Percentiles rank a stretch among this genome's conserved stretches.
These are phyloP conservation scores for Russula vinacea DNA, from an alignment of 768 basidiomycete species.

Conservation along the genomic window DNA sequence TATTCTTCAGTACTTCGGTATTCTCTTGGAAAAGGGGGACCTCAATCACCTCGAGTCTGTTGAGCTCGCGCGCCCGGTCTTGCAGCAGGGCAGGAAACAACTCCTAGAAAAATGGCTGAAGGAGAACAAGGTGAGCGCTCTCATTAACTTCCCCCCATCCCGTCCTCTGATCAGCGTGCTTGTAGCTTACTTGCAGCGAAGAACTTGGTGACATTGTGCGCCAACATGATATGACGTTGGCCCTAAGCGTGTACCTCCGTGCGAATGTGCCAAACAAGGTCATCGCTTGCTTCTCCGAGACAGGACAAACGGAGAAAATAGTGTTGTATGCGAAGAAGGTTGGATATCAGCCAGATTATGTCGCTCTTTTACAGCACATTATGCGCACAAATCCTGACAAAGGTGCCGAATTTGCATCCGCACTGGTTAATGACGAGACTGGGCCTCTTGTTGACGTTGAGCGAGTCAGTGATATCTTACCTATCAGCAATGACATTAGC, in stretches of 20 bases:
- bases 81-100: constrained; percentile 95
- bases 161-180: constrained; percentile 5
- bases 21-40: constrained; percentile 97
- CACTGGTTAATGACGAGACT: constrained; percentile 88
- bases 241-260: constrained; percentile 93
- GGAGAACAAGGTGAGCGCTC: constrained; percentile 82
- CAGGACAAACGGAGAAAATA: constrained; percentile 98
- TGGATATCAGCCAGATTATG: constrained; percentile 89
- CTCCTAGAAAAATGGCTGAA: constrained; percentile 98
- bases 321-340: constrained; percentile 97
- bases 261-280: constrained; percentile 99
- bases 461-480: constrained; percentile 49
- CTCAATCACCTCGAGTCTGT: constrained; percentile 94
- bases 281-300: constrained; percentile 98
- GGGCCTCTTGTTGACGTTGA: constrained; percentile 94
- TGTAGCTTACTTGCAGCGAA: constrained; percentile 93
- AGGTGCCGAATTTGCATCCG: constrained; percentile 95
- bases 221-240: constrained; percentile 92
- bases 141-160: neutral
- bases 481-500: neutral
- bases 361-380: constrained; percentile 87
- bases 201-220: constrained; percentile 98
- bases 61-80: constrained; percentile 92
- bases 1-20: constrained; percentile 97
- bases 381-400: constrained; percentile 97